Evolutionary conservation across 2,329 filamentous ascomycete species (phyloP), one percentile per base, ranked within the genome.

Genomic region (Thelonectria blattea): DNA sequence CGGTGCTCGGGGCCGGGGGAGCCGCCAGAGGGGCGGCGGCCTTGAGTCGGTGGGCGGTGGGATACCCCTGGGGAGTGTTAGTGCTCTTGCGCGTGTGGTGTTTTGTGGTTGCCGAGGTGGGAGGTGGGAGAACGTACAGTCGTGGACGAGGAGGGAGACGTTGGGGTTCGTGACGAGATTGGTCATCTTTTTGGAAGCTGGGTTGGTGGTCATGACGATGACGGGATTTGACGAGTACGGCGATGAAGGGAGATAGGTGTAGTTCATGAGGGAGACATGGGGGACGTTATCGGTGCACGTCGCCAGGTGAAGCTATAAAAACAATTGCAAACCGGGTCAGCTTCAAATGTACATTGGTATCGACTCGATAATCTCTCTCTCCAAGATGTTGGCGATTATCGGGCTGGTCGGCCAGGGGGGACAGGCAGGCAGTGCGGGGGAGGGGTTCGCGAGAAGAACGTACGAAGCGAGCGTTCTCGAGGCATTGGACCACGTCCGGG

Each of bases 231-330:
- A 73, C 41, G 86, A 84, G 76, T 88, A 90, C 41, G 88, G 88
- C 15, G 91, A 91, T 6, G 84, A 88, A 41, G 93, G 90, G 20
- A 99, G 90, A 79, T 97, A 98, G 73, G 95, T 98, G 81, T 98
- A 98, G 82, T 96, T 97, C 95, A 99, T 99, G 66, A 99, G 87
- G 39, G 93, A 96, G 67, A 98, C 92, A 75, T 98, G 92, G 10
- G 95, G 95, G 65, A 88, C 83, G 72, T 95, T 90, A 68, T 90
- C 84, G 69, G 88, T 88, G 76, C 91, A 96, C 58, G 95, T 99
- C 69, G 95, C 93, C 54, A 99, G 90, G 78, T 99, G 95, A 68
- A 99, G 92, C 93, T 97, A 72, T 68, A 34, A 49, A 24, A 17
- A 47, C 20, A 32, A 47, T 62, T 43, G 54, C 27, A 34, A 3